These are phyloP conservation scores for Kwoniella bestiolae DNA, from an alignment of 768 basidiomycete species.

Conservation along the genomic window DNA sequence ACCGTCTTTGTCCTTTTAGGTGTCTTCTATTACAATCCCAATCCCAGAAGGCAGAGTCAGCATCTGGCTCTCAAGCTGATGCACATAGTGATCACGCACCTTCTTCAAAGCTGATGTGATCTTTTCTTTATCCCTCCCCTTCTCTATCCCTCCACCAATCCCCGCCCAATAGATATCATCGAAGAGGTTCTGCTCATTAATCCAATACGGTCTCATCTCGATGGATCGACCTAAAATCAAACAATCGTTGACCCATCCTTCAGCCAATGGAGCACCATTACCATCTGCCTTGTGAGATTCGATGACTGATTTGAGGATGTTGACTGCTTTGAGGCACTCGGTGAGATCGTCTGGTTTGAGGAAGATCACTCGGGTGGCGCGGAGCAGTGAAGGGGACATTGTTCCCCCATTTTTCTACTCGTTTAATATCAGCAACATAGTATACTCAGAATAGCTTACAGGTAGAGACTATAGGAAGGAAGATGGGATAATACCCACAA, in stretches of 20 bases:
- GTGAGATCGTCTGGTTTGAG: slow-evolving; percentile 4
- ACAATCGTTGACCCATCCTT: slow-evolving; percentile 3
- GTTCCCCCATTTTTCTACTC: slow-evolving; percentile 3
- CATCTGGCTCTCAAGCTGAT: neutral
- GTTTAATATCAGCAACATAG: too few relatives aligned
- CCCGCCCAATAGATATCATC: neutral
- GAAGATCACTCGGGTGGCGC: slow-evolving; percentile 7
- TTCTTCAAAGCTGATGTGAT: neutral
- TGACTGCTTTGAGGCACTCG: neutral
- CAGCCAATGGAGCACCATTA: neutral
- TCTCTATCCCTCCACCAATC: neutral
- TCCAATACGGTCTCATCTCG: neutral
- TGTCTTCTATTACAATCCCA: neutral
- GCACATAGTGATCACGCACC: neutral
- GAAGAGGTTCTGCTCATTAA: slow-evolving; percentile 3
- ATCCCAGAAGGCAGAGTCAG: neutral
- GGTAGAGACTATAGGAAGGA: too few relatives aligned
- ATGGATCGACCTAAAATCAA: neutral
- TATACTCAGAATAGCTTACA: too few relatives aligned
- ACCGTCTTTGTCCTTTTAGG: neutral
- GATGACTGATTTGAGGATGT: neutral
- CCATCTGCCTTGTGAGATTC: neutral
- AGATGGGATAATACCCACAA: neutral
- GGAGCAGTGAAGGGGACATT: neutral
- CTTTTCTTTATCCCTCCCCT: too few relatives aligned